Evolutionary conservation across 192 early-diverging fungal genomes (phyloP).

Genomic region (Geosiphon pyriformis): DNA sequence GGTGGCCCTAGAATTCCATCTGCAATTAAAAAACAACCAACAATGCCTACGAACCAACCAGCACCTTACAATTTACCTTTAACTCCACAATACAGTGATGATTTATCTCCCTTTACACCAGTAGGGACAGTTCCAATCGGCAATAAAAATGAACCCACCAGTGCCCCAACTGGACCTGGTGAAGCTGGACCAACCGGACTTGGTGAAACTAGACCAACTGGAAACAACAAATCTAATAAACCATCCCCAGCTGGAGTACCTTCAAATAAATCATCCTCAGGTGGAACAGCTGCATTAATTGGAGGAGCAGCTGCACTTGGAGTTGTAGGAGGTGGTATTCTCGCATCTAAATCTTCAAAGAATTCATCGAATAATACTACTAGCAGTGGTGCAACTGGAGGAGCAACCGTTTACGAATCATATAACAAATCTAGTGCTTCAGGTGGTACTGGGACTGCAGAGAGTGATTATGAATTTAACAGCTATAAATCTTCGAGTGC

Average conservation of each 20-base stretch:
- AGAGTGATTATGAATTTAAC: background rate
- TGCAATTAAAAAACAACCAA: background rate
- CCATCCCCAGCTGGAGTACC: too few species aligned
- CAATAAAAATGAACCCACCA: background rate
- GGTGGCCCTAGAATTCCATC: background rate
- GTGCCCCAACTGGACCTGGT: background rate
- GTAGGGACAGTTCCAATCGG: background rate
- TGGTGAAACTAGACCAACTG: too few species aligned
- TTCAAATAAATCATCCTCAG: too few species aligned
- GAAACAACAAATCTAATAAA: too few species aligned
- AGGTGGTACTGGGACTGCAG: background rate
- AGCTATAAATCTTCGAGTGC: background rate
- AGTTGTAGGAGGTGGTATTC: background rate
- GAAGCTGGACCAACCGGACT: too few species aligned
- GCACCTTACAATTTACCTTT: background rate
- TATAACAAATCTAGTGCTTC: background rate
- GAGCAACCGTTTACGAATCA: background rate
- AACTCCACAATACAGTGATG: background rate
- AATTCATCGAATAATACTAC: background rate
- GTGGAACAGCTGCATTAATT: background rate
- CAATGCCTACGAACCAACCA: background rate
- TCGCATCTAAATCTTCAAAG: background rate
- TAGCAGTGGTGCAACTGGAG: background rate
- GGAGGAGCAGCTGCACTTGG: background rate
- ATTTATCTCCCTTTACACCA: background rate